Evolutionary conservation across 495 filamentous ascomycete species (phyloP), one percentile per base, ranked within the genome.

Genomic region (Aspergillus leporis): DNA sequence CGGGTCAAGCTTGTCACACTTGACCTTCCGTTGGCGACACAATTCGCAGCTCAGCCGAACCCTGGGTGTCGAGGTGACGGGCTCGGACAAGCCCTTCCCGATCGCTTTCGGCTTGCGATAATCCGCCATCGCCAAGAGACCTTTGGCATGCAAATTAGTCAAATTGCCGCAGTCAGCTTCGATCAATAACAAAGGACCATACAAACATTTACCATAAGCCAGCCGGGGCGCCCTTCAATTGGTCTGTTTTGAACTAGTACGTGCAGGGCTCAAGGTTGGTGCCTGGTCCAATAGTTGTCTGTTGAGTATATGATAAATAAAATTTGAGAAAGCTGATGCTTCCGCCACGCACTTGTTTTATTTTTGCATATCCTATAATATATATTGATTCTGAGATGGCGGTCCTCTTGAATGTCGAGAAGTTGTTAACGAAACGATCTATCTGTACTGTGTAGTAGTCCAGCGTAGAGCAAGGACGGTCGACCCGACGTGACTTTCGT

Each of bases 1-100:
- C 56, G 88, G 87, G 56, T 85, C 76, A 22, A 71, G 74, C 72
- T 89, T 91, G 74, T 88, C 85, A 73, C 89, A 92, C 66, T 87
- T 88, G 48, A 90, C 77, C 74, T 92, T 92, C 25, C 89, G 81
- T 23, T 56, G 56, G 16, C 61, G 61, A 32, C 61, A 63, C 6
- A 51, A 36, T 47, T 63, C 71, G 41, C 73, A 76, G 50, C 64
- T 74, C 4, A 76, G 57, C 2, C 70, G 66, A n/a, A 74, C 70
- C 28, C 53, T 55, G 23, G 65, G 68, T 5, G 64, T 67, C 5
- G 64, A 65, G 0, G 66, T 61, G 18, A 9, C 12, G 18, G 50
- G 8, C n/a, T 30, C 21, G 38, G 49, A 53, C 9, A 16, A 36
- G 25, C 32, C 25, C 36, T 32, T 48, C 28, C 22, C 48, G 32